A percentile compares a stretch with the other conserved stretches of the same genome.
phyloP scores from a whole-genome alignment of 768 basidiomycete species.

The Boletus sp. region DNA sequence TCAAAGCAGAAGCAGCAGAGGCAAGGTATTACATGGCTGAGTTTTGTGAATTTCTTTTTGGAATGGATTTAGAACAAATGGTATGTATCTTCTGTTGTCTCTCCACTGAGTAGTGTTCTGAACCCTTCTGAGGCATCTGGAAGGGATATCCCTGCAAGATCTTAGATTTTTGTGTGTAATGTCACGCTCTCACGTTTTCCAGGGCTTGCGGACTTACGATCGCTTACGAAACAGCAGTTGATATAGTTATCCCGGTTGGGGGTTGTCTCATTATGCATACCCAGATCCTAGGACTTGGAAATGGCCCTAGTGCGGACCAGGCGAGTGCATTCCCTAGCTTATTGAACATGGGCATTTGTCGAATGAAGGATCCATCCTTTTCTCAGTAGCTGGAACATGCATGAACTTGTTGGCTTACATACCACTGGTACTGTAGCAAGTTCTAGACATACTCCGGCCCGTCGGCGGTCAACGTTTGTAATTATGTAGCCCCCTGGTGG shows the following conservation, averaged over 20 bases:
- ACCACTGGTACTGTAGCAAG: neutral
- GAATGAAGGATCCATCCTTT: neutral
- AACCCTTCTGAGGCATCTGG: slow-evolving; percentile 15
- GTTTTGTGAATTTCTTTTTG: slow-evolving; percentile 21
- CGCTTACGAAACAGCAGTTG: neutral
- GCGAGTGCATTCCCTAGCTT: slow-evolving; percentile 5
- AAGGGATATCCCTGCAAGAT: slow-evolving; percentile 3
- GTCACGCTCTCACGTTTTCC: neutral
- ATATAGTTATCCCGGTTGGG: neutral
- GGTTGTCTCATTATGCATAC: neutral
- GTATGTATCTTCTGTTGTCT: slow-evolving; percentile 4
- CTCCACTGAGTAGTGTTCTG: neutral
- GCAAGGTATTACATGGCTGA: slow-evolving; percentile 14
- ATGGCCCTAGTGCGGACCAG: neutral
- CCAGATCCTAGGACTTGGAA: neutral
- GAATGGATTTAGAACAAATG: slow-evolving; percentile 22
- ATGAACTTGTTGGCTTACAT: neutral
- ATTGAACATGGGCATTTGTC: neutral
- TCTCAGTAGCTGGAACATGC: neutral
- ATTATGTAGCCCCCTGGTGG: neutral
- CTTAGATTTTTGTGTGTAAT: neutral
- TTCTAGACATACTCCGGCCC: neutral
- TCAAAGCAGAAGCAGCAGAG: slow-evolving; percentile 18
- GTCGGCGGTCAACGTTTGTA: neutral
- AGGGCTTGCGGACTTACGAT: neutral